Base-by-base conservation (phyloP, 371 early-diverging fungal species). In the Mortierella sp. region DNA sequence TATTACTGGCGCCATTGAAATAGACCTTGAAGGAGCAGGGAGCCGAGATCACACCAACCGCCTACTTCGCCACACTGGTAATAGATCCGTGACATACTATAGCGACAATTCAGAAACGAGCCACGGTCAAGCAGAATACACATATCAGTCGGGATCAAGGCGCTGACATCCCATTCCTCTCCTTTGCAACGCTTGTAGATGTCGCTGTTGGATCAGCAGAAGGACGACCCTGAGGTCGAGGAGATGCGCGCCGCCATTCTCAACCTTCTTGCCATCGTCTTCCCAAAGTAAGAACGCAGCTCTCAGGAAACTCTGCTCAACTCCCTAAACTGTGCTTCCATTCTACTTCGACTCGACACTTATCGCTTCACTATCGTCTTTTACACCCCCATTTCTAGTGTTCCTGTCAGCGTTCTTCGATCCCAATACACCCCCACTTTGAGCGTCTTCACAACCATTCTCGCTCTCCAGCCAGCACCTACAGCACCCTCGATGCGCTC, bases 61-160 rank as follows among this genome's bases (percentile, higher is more conserved):
- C 97, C 34, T 98, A 98, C 88, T 98, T 97, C 91, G 96, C 95
- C 46, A 95, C 96, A 26, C 90, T 98, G 88, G 94, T 97, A 90
- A 90, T 48, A 28, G 61, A 76, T 8, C 43, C 21, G 46, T 44
- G 48, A 4, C 37, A 28, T 74, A 34, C 69, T 28, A 26, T 37
- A 73, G 44, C 24, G 28, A 31, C 26, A 24, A 6, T 46, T 26
- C 43, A 40, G 54, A 24, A 46, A 37, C 11, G 13, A 31, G n/a
- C 43, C 8, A 48, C 0, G 37, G n/a, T 13, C 26, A 10, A 73
- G 31, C 31, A 16, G 44, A 34, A 11, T 34, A 37, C 21, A 34
- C 37, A 69, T 24, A 88, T 34, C 31, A 61, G 14, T 61, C 40
- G 21, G 9, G 10, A 24, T 40, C 67, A 24, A 21, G 24, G 9